Percentiles rank a stretch among this genome's conserved stretches.
These are phyloP conservation scores for Suillus paluster DNA, from an alignment of 768 basidiomycete genomes.

Conservation along the genomic window DNA sequence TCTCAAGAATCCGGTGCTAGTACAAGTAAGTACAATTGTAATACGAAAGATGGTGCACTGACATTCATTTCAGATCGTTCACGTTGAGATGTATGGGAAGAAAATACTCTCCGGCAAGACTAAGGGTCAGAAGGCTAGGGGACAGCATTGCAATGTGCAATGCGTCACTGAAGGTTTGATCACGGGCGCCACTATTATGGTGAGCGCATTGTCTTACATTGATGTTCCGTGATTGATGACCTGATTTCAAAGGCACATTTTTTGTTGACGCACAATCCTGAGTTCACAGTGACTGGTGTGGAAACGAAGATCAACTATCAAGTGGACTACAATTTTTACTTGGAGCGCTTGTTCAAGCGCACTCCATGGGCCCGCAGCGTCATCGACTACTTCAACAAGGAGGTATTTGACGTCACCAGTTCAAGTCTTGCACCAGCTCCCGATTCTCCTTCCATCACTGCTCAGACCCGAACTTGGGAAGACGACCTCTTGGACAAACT, in stretches of 20 bases:
- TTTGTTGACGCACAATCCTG: neutral
- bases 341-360: constrained; percentile 3
- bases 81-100: neutral
- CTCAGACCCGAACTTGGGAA: constrained; percentile 2
- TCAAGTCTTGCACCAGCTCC: neutral
- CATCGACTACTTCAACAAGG: neutral
- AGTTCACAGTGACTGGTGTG: neutral
- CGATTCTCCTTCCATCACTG: neutral
- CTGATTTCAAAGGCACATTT: neutral
- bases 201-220: neutral
- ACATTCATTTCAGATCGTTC: neutral
- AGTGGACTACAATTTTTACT: neutral
- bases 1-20: neutral
- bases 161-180: neutral
- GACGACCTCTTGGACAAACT: neutral
- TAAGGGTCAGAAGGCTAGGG: neutral
- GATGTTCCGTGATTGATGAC: neutral
- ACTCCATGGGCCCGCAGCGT: neutral
- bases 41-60: neutral
- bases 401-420: neutral
- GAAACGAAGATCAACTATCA: constrained; percentile 1
- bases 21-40: neutral
- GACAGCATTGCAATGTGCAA: neutral
- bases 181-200: neutral
- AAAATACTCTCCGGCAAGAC: neutral